Base-by-base conservation (phyloP, 345 rosid species). In the Mercurialis annua region DNA sequence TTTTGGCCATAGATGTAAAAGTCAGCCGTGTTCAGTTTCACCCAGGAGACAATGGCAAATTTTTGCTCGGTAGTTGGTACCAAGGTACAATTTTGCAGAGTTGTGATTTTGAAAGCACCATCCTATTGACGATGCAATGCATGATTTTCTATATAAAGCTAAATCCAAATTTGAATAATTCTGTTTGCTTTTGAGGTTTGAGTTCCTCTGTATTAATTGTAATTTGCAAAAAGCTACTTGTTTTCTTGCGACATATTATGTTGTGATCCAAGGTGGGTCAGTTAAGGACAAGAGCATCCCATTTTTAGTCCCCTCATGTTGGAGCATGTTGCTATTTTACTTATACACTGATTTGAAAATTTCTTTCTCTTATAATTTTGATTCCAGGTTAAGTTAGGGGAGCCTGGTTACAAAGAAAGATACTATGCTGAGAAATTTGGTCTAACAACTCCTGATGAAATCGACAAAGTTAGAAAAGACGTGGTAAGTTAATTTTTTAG, bases 401-500 rank as follows among this genome's bases (percentile, higher is more conserved):
- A 95, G 76, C 92, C 98, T 29, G 99, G 97, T 69, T 92, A 90
- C 81, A 92, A 88, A 74, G 91, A 90, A 68, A 84, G 98, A 76
- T 95, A 95, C 69, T 95, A 95, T 73, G 82, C 87, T 18, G 97
- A 92, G 80, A 95, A 95, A 72, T 88, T 90, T 76, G 81, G 73
- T 24, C 23, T 84, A 29, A 84, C 91, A 73, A 84, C 73, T 68
- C 84, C 72, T 10, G 87, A 76, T 59, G 87, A 88, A 70, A 82
- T 81, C 64, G 92, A 81, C 53, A 77, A 78, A 68, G 81, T 90
- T 70, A 90, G 80, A 80, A 77, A 81, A 57, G 98, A 95, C 68
- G 59, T 83, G 59, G 99, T 95, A 76, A 84, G 92, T 84, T 68
- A 38, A 20, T 34, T 59, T 0, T n/a, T 23, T 59, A 27, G 12